Percentiles rank a stretch among this genome's conserved stretches.
These are phyloP conservation scores for Debaryomyces subglobosus DNA, from an alignment of 1,139 yeast species.

Conservation along the genomic window DNA sequence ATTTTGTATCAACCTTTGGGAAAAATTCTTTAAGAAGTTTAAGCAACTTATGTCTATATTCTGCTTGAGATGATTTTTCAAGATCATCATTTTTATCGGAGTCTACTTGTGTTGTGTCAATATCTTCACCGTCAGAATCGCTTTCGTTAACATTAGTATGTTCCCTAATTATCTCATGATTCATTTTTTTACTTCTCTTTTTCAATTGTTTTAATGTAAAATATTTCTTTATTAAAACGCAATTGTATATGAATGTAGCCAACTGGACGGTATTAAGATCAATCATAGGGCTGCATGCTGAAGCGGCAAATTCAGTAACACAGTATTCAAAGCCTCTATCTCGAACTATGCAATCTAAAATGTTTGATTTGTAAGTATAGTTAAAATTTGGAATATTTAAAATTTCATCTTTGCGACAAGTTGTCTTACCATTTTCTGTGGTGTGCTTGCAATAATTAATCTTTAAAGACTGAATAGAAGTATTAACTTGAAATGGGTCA, in stretches of 20 bases:
- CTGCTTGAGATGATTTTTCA: neutral
- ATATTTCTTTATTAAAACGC: constrained; percentile 36
- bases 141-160: constrained; percentile 4
- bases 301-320: constrained; percentile 41
- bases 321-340: constrained; percentile 42
- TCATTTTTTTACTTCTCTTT: constrained; percentile 13
- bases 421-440: constrained; percentile 15
- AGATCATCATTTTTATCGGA: constrained; percentile 13
- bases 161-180: neutral
- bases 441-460: constrained; percentile 29
- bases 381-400: constrained; percentile 56
- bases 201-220: constrained; percentile 27
- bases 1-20: constrained; percentile 44
- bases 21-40: constrained; percentile 44
- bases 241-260: constrained; percentile 42
- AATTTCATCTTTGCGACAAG: constrained; percentile 38
- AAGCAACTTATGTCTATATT: constrained; percentile 10
- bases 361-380: constrained; percentile 57
- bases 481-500: constrained; percentile 53
- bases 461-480: constrained; percentile 46
- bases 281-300: constrained; percentile 51
- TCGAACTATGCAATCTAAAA: constrained; percentile 40
- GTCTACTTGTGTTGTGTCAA: constrained; percentile 24
- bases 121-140: constrained; percentile 9
- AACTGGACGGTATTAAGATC: constrained; percentile 51